Base-by-base conservation (phyloP, 257 asterid genomes). In the Solanum paucissectum region DNA sequence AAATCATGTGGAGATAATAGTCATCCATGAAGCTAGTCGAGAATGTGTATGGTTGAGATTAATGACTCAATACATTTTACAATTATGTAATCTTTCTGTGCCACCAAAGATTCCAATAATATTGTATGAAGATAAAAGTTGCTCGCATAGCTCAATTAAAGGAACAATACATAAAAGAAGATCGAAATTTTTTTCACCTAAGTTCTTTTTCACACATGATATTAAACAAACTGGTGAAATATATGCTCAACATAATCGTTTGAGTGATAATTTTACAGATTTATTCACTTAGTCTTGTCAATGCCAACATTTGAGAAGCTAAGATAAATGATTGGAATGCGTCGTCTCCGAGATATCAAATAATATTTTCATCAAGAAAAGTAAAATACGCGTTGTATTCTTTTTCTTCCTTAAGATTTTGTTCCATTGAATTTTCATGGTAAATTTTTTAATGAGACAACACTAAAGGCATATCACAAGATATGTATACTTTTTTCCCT, bases 351-450 rank as follows among this genome's bases (percentile, higher is more conserved):
- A 58, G 11, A 58, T 58, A 58, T 20, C 12, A 58, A 58, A 20
- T 58, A 7, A 58, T 1, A 0, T 0, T 7, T 21, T 58, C n/a
- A 58, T 1, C 12, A 0, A 3, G 2, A 0, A 21, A 21, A 58
- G 11, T 58, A 58, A 20, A 20, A 20, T 58, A 20, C 4, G 5
- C 4, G 11, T 21, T 58, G 25, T 21, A 58, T 20, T 58, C 27
- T 20, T 55, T 58, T 58, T 55, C 20, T 55, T 20, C 11, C n/a
- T 58, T 23, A 58, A 21, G n/a, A 1, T 58, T 58, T 58, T 58
- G 12, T 7, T 20, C 12, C 5, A 58, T 21, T 7, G 0, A 2
- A 58, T 58, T 58, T 58, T 58, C 11, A 1, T 21, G 0, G 66
- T 21, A 58, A 58, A 5, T 7, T 3, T 58, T 21, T 58, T 58